Conservation (phyloP, 345 rosid genomes). For the Citrus reticulata region DNA sequence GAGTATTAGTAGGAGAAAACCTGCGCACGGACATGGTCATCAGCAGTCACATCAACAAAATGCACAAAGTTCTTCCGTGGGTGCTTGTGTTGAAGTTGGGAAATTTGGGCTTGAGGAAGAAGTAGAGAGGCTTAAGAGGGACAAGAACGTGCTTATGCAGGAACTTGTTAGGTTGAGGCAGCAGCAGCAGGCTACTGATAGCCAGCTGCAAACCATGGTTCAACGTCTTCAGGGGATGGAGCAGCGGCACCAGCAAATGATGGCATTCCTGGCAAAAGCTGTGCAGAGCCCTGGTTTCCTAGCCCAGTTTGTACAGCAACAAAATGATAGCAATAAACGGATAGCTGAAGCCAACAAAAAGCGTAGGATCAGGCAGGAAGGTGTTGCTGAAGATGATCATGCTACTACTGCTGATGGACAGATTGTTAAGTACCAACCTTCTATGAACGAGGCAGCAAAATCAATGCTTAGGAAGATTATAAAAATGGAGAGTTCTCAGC, state of each 20-base stretch:
- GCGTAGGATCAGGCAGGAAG: slow-evolving; percentile 81
- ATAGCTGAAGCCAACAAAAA: slow-evolving; percentile 80
- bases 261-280: slow-evolving; percentile 96
- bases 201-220: slow-evolving; percentile 81
- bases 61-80: slow-evolving; percentile 70
- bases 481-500: slow-evolving; percentile 45
- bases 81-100: slow-evolving; percentile 96
- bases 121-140: slow-evolving; percentile 96
- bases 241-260: slow-evolving; percentile 95
- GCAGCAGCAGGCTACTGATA: slow-evolving; percentile 91
- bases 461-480: slow-evolving; percentile 70
- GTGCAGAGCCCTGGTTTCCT: slow-evolving; percentile 91
- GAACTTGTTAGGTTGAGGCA: slow-evolving; percentile 91
- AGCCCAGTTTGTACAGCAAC: slow-evolving; percentile 95
- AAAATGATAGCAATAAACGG: slow-evolving; percentile 74
- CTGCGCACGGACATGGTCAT: slow-evolving; percentile 66
- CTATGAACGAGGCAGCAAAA: slow-evolving; percentile 66
- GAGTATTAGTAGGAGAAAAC: slow-evolving; percentile 78
- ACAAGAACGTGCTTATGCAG: slow-evolving; percentile 98
- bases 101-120: slow-evolving; percentile 97
- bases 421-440: slow-evolving; percentile 87
- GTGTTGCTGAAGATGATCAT: slow-evolving; percentile 42
- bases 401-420: slow-evolving; percentile 66
- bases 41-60: slow-evolving; percentile 62
- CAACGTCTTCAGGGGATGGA: slow-evolving; percentile 98